Evolutionary conservation across 1,284 basidiomycete species (phyloP).

Genomic region (Cutaneotrichosporon sp.): DNA sequence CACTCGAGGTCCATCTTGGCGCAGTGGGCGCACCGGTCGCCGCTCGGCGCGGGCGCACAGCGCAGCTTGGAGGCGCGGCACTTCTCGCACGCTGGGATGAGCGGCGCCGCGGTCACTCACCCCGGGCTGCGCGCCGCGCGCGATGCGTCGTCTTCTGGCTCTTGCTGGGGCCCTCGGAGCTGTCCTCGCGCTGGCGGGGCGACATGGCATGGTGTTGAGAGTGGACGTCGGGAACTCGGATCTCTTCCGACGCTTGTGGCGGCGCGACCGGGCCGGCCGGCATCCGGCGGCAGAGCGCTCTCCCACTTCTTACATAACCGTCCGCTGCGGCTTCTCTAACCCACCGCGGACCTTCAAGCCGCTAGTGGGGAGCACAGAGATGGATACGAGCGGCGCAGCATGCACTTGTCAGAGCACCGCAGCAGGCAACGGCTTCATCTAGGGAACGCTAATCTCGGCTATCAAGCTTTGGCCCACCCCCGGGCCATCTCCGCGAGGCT

Average conservation of each 20-base stretch:
- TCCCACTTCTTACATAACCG: too few relatives aligned
- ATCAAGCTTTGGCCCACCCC: constrained; percentile 3
- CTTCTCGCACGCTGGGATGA: constrained; percentile 25
- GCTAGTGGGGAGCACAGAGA: too few relatives aligned
- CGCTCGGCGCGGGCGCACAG: constrained; percentile 20
- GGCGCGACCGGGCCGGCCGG: too few relatives aligned
- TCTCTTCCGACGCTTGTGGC: too few relatives aligned
- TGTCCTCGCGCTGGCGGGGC: background rate
- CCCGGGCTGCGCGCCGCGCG: constrained; percentile 22
- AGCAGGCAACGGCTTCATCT: too few relatives aligned
- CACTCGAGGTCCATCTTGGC: constrained; percentile 19
- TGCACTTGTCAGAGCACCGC: too few relatives aligned
- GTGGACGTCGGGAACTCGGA: background rate
- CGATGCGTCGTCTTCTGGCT: constrained; percentile 11
- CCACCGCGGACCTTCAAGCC: too few relatives aligned
- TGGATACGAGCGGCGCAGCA: too few relatives aligned
- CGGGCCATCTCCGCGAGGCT: constrained; percentile 23
- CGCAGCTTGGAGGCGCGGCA: constrained; percentile 28
- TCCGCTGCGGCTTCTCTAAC: too few relatives aligned
- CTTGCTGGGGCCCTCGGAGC: constrained; percentile 11
- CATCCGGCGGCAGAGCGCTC: too few relatives aligned
- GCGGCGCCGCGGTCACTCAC: constrained; percentile 6
- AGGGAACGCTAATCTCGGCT: background rate
- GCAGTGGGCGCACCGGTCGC: constrained; percentile 25
- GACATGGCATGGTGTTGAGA: background rate